Evolutionary conservation across 768 basidiomycete species (phyloP), one percentile per base, ranked within the genome.

Genomic region (Mycena epipterygia): DNA sequence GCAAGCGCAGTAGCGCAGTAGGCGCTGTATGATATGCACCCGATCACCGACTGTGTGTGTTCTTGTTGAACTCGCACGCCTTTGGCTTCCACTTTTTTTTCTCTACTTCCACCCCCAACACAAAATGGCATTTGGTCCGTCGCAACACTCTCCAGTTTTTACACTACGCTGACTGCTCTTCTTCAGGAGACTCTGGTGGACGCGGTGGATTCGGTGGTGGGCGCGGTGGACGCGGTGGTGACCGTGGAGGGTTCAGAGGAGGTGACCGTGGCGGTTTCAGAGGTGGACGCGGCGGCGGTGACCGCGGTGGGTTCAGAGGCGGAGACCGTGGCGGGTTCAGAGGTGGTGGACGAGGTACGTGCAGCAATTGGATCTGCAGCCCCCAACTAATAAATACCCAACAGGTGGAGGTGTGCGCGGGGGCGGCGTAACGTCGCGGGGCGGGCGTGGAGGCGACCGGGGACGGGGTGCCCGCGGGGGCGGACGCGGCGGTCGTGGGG

Each of bases 141-240:
- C 19, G 0, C 27, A 29, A 59, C 25, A n/a, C 21, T 23, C 23
- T 6, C 17, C 23, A 35, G 14, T 25, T 19, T n/a, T n/a, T n/a
- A n/a, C 3, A 32, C 9, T 42, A 13, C 25, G 41, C 32, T 48
- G 11, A 19, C 41, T 57, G 17, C 25, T 33, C 42, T 27, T 14
- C 16, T 41, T 21, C 53, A 37, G 61, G 69, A 76, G 84, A 82
- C 84, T 86, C 92, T 80, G 95, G 95, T 69, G 90, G 91, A 76
- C 91, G 94, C 71, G 94, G 94, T 37, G 91, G 91, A 74, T 91
- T 91, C 81, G 85, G 87, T 62, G 87, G 87, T 71, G 80, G 88
- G 56, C 84, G 86, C 67, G 80, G 78, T 63, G 74, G 79, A 59
- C 74, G 85, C 25, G 77, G 80, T 1, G 76, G 79, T 59, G 75